Conservation (phyloP, 1,139 yeast species). For the Sugiyamaella pinicola region DNA sequence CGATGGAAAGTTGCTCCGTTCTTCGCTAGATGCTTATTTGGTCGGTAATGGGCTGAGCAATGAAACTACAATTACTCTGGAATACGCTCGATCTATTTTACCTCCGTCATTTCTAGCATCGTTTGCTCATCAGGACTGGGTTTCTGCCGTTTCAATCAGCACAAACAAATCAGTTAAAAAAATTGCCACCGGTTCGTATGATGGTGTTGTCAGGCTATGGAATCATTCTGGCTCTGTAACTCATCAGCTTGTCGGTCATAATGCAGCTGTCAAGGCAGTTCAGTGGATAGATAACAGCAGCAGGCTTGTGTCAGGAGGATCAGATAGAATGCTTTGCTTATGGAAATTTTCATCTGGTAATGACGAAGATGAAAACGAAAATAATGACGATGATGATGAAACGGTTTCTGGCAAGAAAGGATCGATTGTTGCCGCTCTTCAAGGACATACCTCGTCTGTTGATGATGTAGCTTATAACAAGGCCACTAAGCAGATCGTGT, state of each 20-base stretch:
- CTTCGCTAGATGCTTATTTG: conserved; percentile 78
- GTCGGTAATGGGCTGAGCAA: conserved; percentile 74
- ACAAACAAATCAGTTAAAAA: conserved; percentile 30
- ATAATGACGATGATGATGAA: conserved; percentile 9
- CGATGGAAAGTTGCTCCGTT: conserved; percentile 60
- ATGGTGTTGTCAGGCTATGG: conserved; percentile 91
- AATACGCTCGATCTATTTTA: conserved; percentile 86
- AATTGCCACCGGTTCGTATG: conserved; percentile 88
- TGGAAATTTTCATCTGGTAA: conserved; percentile 68
- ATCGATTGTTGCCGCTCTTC: conserved; percentile 76
- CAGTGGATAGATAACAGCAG: conserved; percentile 63
- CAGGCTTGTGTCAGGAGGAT: conserved; percentile 80
- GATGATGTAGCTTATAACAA: conserved; percentile 67
- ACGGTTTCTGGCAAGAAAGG: conserved; percentile 49
- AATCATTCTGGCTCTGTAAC: conserved; percentile 80
- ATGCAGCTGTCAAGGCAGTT: conserved; percentile 80
- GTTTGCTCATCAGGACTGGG: conserved; percentile 94
- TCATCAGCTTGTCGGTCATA: conserved; percentile 83
- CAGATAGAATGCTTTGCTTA: conserved; percentile 83
- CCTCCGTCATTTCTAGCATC: conserved; percentile 93
- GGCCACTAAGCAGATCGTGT: conserved; percentile 58
- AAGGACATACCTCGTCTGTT: conserved; percentile 88
- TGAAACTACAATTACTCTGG: conserved; percentile 78
- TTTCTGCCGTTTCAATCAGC: conserved; percentile 67
- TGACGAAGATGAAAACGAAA: conserved; percentile 39